Evolutionary conservation across 371 early-diverging fungal genomes (phyloP).

Genomic region (Circinella umbellata): DNA sequence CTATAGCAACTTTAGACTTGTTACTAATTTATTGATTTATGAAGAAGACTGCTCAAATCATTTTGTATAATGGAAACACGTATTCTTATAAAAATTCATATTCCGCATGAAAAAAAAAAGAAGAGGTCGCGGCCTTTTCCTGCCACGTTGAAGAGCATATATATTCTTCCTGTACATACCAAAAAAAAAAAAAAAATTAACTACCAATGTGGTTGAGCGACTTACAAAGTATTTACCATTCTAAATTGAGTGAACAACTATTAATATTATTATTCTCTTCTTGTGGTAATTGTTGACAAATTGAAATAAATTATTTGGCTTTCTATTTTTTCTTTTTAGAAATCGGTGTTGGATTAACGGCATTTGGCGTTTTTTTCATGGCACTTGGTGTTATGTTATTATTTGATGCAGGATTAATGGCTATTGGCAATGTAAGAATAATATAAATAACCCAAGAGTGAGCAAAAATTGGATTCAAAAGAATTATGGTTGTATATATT

Average conservation of each 20-base stretch:
- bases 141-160: neutral
- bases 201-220: constrained; percentile 80
- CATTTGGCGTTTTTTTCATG: constrained; percentile 95
- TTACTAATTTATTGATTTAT: no score
- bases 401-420: constrained; percentile 94
- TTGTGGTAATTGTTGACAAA: neutral
- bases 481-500: no score
- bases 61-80: no score
- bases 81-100: neutral
- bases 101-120: neutral
- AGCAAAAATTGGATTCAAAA: neutral
- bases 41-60: no score
- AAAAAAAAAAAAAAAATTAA: neutral
- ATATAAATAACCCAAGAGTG: neutral
- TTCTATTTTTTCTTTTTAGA: constrained; percentile 53
- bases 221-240: constrained; percentile 65
- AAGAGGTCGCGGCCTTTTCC: neutral
- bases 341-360: constrained; percentile 95
- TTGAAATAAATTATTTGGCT: neutral
- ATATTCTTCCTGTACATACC: neutral
- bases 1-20: no score
- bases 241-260: neutral
- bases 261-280: neutral
- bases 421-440: constrained; percentile 91
- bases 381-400: constrained; percentile 89